phyloP scores from a whole-genome alignment of 2,329 filamentous ascomycete species.

The Fusarium sp. region DNA sequence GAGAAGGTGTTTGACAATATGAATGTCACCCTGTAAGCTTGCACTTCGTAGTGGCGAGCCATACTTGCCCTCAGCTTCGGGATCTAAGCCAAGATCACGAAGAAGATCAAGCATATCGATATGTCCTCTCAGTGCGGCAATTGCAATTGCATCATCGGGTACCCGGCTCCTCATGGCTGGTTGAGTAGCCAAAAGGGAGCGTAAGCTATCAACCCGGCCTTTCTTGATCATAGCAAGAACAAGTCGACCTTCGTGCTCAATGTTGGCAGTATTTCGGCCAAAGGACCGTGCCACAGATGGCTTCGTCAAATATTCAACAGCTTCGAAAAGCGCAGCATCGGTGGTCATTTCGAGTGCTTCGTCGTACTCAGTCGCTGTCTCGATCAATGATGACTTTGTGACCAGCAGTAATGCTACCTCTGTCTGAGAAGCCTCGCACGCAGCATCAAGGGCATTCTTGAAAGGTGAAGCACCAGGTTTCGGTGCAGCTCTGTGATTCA shows the following conservation, averaged over 20 bases:
- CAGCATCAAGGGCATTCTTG: not conserved
- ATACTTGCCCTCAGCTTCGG: slow-evolving; percentile 18
- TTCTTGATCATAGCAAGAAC: not conserved
- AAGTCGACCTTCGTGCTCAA: too few species aligned
- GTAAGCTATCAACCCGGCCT: not conserved
- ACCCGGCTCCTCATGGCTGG: accelerated
- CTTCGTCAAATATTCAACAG: not conserved
- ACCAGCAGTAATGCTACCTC: not conserved
- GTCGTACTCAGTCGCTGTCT: not conserved
- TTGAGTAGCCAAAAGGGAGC: not conserved
- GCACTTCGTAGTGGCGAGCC: slow-evolving; percentile 16
- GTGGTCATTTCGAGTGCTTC: too few species aligned
- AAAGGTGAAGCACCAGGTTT: not conserved
- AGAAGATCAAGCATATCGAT: not conserved
- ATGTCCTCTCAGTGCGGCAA: not conserved
- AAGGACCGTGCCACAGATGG: not conserved
- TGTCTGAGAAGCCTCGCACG: not conserved
- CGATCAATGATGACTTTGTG: not conserved
- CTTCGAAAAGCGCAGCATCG: not conserved
- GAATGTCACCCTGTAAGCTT: not conserved
- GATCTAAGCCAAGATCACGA: not conserved
- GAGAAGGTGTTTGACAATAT: not conserved
- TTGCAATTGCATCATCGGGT: slow-evolving; percentile 16
- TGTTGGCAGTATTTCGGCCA: not conserved
- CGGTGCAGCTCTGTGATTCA: not conserved